These are phyloP conservation scores for Carex cristatella DNA, from an alignment of 176 grass and related monocot species.

Conservation along the genomic window DNA sequence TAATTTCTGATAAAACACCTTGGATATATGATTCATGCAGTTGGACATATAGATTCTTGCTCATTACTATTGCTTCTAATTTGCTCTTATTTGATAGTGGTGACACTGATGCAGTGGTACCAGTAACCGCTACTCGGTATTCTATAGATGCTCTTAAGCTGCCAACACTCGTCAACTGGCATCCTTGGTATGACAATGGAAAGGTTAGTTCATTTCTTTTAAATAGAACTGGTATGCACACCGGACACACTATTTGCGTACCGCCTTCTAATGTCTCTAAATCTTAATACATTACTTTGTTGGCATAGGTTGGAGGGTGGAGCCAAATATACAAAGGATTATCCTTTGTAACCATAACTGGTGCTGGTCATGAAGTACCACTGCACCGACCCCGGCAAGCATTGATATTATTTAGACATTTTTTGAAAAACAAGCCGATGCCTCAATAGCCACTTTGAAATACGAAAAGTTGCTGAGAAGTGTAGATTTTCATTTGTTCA, in stretches of 20 bases:
- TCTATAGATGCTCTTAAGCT: conserved; percentile 81
- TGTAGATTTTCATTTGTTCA: conserved; percentile 2
- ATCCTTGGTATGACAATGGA: conserved; percentile 79
- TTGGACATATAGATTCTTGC: neutral
- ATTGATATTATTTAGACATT: conserved; percentile 38
- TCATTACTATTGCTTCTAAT: conserved; percentile 20
- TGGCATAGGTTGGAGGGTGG: conserved; percentile 84
- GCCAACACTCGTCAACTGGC: conserved; percentile 62
- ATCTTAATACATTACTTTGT: neutral
- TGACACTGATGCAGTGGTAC: conserved; percentile 96
- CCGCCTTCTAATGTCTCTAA: neutral
- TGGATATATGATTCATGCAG: neutral
- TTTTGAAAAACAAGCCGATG: conserved; percentile 31
- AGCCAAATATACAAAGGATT: conserved; percentile 91
- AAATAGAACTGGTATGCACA: neutral
- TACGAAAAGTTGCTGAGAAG: neutral
- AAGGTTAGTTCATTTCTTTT: conserved; percentile 48
- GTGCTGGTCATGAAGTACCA: conserved; percentile 48
- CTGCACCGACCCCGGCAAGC: conserved; percentile 33
- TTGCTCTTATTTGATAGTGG: conserved; percentile 44
- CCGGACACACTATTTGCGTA: neutral
- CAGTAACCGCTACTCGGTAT: conserved; percentile 91
- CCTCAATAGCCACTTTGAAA: conserved; percentile 16
- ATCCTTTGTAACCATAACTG: conserved; percentile 65
- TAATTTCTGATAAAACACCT: conserved; percentile 4